Conservation (phyloP, 768 basidiomycete species). For the Rhodocollybia butyracea region DNA sequence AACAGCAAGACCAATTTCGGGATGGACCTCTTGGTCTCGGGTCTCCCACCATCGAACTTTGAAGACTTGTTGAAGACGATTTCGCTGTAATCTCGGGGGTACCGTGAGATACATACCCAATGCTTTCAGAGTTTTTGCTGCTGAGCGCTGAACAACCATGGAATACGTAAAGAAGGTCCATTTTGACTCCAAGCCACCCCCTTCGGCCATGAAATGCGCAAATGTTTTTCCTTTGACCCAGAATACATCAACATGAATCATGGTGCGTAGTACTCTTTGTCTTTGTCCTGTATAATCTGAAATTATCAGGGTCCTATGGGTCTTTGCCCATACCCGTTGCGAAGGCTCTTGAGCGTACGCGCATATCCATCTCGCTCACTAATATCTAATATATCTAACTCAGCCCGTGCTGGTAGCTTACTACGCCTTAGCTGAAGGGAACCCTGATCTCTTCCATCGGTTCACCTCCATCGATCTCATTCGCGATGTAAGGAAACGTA, state of each 20-base stretch:
- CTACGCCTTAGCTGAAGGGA: conserved; percentile 41
- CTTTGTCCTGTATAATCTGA: background rate
- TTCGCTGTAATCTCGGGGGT: too few species aligned
- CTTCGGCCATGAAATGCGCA: conserved; percentile 56
- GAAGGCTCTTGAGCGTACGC: conserved; percentile 36
- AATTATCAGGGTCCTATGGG: conserved; percentile 52
- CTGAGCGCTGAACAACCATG: too few species aligned
- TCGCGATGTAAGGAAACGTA: conserved; percentile 35
- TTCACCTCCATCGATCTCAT: conserved; percentile 32
- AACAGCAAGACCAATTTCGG: too few species aligned
- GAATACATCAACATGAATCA: conserved; percentile 65
- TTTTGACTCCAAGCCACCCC: conserved; percentile 6
- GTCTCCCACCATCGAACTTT: too few species aligned
- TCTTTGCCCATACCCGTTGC: conserved; percentile 52
- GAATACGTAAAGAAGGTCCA: background rate
- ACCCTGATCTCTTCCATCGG: conserved; percentile 55
- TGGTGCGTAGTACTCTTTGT: conserved; percentile 33
- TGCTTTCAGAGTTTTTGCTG: too few species aligned
- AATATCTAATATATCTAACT: too few species aligned
- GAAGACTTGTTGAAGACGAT: too few species aligned
- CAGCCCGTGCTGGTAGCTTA: too few species aligned
- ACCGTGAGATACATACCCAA: too few species aligned
- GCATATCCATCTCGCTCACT: too few species aligned
- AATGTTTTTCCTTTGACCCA: conserved; percentile 54
- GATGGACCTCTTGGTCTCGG: too few species aligned